Conservation (phyloP, 345 rosid species). For the Boechera stricta region DNA sequence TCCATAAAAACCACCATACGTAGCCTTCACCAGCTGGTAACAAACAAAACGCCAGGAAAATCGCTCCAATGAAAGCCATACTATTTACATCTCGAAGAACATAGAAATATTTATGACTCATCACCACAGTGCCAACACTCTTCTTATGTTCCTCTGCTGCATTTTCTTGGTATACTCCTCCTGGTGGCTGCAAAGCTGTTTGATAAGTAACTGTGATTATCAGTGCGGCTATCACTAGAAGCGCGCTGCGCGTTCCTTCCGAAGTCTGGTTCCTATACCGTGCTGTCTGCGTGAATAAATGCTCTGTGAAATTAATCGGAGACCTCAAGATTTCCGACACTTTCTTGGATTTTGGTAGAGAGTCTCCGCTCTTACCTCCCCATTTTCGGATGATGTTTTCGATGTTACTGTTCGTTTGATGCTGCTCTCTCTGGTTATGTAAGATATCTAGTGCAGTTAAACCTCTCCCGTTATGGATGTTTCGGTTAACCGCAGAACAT, state of each 20-base stretch:
- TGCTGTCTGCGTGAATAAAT: constrained; percentile 16
- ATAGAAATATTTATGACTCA: constrained; percentile 22
- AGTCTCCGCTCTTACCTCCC: background rate
- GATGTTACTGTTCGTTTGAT: constrained; percentile 11
- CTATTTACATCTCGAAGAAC: constrained; percentile 26
- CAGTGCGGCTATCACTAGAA: constrained; percentile 46
- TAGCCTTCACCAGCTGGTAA: constrained; percentile 39
- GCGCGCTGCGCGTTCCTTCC: constrained; percentile 28
- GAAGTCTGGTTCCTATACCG: constrained; percentile 30
- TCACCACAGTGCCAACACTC: constrained; percentile 34
- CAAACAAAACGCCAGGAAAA: constrained; percentile 24
- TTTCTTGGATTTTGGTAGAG: constrained; percentile 1
- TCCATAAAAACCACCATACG: constrained; percentile 8
- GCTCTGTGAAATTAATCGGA: background rate
- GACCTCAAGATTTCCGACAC: constrained; percentile 26
- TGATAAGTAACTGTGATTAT: constrained; percentile 48
- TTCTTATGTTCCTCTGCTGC: constrained; percentile 11
- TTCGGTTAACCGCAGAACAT: constrained; percentile 14
- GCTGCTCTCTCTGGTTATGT: constrained; percentile 6
- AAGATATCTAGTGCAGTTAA: constrained; percentile 40
- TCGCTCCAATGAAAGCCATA: constrained; percentile 32
- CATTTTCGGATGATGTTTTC: constrained; percentile 1
- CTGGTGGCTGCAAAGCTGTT: constrained; percentile 46
- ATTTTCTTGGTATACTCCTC: constrained; percentile 40
- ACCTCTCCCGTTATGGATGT: constrained; percentile 17